Evolutionary conservation across 2,329 filamentous ascomycete species (phyloP), one percentile per base, ranked within the genome.

Genomic region (Magnaporthiopsis rhizophila): DNA sequence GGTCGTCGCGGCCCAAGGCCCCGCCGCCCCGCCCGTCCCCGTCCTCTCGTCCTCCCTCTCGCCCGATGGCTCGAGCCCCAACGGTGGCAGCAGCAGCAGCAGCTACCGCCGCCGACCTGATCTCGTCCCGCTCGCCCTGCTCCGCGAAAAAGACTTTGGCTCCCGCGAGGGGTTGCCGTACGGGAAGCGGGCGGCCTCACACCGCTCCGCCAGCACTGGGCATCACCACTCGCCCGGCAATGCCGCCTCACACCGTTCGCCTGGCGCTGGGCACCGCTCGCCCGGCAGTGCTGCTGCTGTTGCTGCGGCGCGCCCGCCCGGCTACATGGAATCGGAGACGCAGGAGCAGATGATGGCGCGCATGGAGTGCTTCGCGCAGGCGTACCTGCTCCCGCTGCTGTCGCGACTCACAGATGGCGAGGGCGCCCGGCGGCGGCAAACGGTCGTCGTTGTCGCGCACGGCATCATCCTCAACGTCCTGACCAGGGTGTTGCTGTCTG

Each of bases 61-160:
- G 36, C 36, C 36, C 13, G 11, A 9, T n/a, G 28, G 15, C 34
- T 12, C 34, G n/a, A 28, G n/a, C n/a, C 34, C 24, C 21, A 21
- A 7, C 30, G 36, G 36, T 30, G n/a, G n/a, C n/a, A n/a, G n/a
- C n/a, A 36, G 59, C 32, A 38, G 32, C 24, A 15, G 36, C 60
- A n/a, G 12, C 45, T n/a, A n/a, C 30, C 58, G 13, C 3, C 58
- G 58, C 13, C 26, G 50, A 56, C 67, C 79, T 13, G 66, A 74
- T 15, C 72, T 83, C 6, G 72, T 76, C 3, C 76, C 76, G 67
- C 71, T 82, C 1, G 67, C 74, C 7, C 79, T 83, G 57, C 77
- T 93, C 62, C 84, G 88, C 64, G 90, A 94, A 76, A 88, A 89
- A 71, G 83, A 92, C 72, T 93, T 91, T 73, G 88, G 90, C 11